These are phyloP conservation scores for Venturia pyrina DNA, from an alignment of 2,329 filamentous ascomycete species.

Conservation along the genomic window DNA sequence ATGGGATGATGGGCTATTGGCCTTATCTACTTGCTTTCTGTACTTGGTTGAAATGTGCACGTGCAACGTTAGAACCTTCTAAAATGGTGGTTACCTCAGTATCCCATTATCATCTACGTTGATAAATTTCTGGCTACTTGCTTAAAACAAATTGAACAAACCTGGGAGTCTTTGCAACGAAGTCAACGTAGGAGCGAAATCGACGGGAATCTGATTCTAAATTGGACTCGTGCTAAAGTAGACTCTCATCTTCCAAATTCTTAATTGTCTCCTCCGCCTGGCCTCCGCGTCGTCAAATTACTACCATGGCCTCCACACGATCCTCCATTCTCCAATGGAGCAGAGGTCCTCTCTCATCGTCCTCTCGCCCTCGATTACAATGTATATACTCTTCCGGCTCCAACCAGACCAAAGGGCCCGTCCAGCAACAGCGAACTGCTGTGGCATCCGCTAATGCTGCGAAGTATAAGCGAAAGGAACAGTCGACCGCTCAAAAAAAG, in stretches of 20 bases:
- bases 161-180: not conserved
- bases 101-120: no score
- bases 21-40: not conserved
- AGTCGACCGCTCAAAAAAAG: conserved; percentile 36
- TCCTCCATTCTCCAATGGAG: conserved; percentile 8
- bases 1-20: not conserved
- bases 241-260: not conserved
- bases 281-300: not conserved
- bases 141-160: not conserved
- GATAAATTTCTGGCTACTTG: not conserved
- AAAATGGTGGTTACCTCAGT: not conserved
- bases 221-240: not conserved
- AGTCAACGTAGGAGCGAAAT: not conserved
- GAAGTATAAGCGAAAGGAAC: conserved; percentile 33
- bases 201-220: not conserved
- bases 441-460: conserved; percentile 26
- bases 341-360: not conserved
- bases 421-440: conserved; percentile 31
- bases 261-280: conserved; percentile 4
- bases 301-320: conserved; percentile 7
- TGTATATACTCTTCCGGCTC: not conserved
- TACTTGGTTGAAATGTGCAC: not conserved
- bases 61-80: not conserved
- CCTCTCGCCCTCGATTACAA: conserved; percentile 4
- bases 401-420: conserved; percentile 12